These are phyloP conservation scores for Penicillium soppii DNA, from an alignment of 495 filamentous ascomycete species.

Conservation along the genomic window DNA sequence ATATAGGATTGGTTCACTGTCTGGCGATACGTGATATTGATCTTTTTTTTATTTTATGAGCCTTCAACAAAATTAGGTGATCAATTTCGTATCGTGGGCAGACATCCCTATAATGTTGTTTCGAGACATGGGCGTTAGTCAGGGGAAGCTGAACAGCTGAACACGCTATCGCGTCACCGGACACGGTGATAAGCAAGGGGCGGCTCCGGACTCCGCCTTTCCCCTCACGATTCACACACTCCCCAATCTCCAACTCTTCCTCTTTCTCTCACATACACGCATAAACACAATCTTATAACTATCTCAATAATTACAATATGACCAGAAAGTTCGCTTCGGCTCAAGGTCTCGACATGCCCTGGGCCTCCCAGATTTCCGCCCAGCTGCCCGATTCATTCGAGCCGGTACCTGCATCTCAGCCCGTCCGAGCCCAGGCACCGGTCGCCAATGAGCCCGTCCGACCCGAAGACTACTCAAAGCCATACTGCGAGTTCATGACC, in stretches of 20 bases:
- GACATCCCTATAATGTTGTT: no score
- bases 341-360: conserved; percentile 23
- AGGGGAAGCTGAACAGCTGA: no score
- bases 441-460: conserved; percentile 21
- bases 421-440: conserved; percentile 13
- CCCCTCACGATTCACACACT: conserved; percentile 23
- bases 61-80: no score
- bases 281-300: background rate
- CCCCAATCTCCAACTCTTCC: conserved; percentile 12
- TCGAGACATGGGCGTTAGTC: background rate
- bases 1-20: no score
- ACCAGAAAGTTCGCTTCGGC: conserved; percentile 22
- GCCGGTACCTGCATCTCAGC: conserved; percentile 10
- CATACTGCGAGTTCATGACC: conserved; percentile 86
- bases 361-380: conserved; percentile 22
- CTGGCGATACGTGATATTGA: no score
- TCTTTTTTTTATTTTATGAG: no score
- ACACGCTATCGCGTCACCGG: conserved; percentile 13
- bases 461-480: conserved; percentile 68
- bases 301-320: conserved; percentile 16
- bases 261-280: background rate
- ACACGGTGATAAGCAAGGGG: conserved; percentile 23
- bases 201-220: conserved; percentile 20
- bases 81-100: no score
- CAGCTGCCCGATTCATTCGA: conserved; percentile 17